Base-by-base conservation (phyloP, 2,329 filamentous ascomycete genomes). In the Aspergillus sp. region DNA sequence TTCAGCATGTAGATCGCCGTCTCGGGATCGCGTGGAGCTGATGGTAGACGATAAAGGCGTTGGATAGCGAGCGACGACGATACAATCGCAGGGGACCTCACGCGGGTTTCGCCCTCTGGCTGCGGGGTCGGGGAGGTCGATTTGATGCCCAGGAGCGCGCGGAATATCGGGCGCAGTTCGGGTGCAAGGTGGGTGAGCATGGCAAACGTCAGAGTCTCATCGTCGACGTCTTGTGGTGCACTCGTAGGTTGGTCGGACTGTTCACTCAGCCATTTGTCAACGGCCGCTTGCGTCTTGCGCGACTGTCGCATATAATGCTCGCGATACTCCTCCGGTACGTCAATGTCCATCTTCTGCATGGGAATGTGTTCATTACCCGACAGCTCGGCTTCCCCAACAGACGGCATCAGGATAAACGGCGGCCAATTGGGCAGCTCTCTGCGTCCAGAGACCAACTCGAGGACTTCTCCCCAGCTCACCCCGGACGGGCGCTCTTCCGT, bases 271-370 rank as follows among this genome's bases (percentile, higher is more conserved):
- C 93, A 97, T 64, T 83, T 88, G 70, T 97, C 91, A 1, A 97
- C 93, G 0, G 88, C 88, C n/a, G 87, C 84, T 65, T 92, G 89
- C 16, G 93, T 95, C 75, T 96, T 96, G 70, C 91, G 91, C 5
- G 90, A 92, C 70, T 97, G 92, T 36, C 89, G 87, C 47, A 96
- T 84, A 68, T 96, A 97, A 68, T 97, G 91, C 49, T 94, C 91
- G 43, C 91, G 84, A 66, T 93, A 96, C 69, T 97, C 91, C 58
- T 96, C 91, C 0, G 91, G 91, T 10, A 97, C 90, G 69, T 97
- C 93, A 5, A 94, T 90, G 63, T 97, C 93, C 54, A 97, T 84
- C 71, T 95, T 89, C 78, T 76, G 87, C 84, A 73, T 89, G 55
- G 84, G 84, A 14, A 79, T 75, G 50, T 81, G 77, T 31, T 77